Evolutionary conservation across 257 asterid genomes (phyloP).

Genomic region (Plantago elongata): DNA sequence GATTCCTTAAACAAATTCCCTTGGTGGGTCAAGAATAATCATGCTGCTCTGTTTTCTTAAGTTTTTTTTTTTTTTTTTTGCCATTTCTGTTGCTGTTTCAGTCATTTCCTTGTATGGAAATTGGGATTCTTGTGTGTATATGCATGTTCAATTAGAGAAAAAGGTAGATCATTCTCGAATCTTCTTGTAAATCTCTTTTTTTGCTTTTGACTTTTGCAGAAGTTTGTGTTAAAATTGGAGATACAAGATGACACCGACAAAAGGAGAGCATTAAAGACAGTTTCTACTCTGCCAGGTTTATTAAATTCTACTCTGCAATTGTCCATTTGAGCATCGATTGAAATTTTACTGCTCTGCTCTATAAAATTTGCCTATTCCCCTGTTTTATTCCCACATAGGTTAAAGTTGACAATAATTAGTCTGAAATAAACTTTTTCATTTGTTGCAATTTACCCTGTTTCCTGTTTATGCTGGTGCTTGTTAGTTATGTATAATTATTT

Average conservation of each 20-base stretch:
- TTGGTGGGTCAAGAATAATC: constrained; percentile 3
- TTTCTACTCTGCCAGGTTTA: constrained; percentile 47
- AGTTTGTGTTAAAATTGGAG: constrained; percentile 49
- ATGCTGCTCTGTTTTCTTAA: constrained; percentile 3
- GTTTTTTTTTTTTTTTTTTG: neutral
- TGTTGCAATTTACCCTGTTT: too few relatives aligned
- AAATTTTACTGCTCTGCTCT: neutral
- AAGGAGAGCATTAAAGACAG: constrained; percentile 61
- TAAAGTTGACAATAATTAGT: neutral
- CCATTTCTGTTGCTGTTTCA: neutral
- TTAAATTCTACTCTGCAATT: neutral
- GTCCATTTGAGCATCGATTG: neutral
- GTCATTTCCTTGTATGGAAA: too few relatives aligned
- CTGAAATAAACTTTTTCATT: too few relatives aligned
- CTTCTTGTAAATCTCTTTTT: neutral
- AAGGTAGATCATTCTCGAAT: too few relatives aligned
- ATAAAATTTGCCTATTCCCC: neutral
- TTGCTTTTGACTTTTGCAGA: constrained; percentile 25
- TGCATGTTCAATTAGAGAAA: too few relatives aligned
- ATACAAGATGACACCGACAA: constrained; percentile 46
- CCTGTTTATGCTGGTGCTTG: too few relatives aligned
- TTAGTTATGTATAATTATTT: too few relatives aligned
- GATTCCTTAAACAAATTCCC: neutral
- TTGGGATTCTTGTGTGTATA: too few relatives aligned
- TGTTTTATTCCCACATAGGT: neutral